Percentiles rank a stretch among this genome's conserved stretches.
Evolutionary conservation across 164 flowering plant genomes (phyloP).

Genomic region (Stephania japonica): DNA sequence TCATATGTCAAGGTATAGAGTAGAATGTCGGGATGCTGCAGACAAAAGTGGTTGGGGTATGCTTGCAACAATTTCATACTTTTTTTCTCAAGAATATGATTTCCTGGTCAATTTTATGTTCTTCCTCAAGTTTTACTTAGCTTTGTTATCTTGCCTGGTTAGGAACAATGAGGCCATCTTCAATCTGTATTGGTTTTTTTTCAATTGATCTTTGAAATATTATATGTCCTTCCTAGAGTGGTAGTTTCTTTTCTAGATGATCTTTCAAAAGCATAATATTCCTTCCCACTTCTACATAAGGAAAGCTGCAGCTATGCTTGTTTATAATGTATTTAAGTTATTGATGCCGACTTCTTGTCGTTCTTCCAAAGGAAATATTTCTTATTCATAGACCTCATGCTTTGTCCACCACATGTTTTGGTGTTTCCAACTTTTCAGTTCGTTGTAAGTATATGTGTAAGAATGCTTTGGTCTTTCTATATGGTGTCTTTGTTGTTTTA

Average conservation of each 20-base stretch:
- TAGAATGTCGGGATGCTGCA: conserved; percentile 94
- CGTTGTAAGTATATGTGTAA: not conserved
- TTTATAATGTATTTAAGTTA: no score
- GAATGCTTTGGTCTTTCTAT: not conserved
- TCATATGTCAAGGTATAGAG: conserved; percentile 69
- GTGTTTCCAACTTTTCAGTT: not conserved
- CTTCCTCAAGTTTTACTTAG: no score
- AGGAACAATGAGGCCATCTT: not conserved
- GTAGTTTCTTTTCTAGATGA: not conserved
- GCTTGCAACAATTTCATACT: conserved; percentile 7
- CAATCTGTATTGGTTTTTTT: not conserved
- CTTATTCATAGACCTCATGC: not conserved
- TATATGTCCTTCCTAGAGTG: not conserved
- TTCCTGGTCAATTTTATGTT: not conserved
- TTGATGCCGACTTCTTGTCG: not conserved
- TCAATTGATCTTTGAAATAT: no score
- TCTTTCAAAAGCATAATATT: no score
- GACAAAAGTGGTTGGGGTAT: conserved; percentile 89
- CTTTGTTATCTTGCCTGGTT: not conserved
- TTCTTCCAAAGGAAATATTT: not conserved
- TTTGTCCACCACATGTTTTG: not conserved
- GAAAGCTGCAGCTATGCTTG: not conserved
- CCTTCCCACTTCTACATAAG: no score
- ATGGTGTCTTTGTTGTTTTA: not conserved
- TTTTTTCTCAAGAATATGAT: not conserved